Base-by-base conservation (phyloP, 169 alveolate genomes). In the Cryptosporidium canis region DNA sequence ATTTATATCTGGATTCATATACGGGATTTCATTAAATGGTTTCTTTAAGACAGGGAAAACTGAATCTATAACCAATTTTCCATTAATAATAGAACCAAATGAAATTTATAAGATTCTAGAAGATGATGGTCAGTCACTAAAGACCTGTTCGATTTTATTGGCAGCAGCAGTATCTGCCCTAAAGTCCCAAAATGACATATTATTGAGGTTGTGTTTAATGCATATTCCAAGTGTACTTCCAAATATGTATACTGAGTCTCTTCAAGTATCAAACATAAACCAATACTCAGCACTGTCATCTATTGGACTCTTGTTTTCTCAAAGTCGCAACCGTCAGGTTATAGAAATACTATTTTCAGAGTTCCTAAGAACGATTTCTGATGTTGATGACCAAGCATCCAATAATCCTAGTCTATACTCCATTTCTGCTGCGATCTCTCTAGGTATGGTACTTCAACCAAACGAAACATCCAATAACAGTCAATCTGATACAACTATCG, bases 201-300 rank as follows among this genome's bases (percentile, higher is more conserved):
- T 77, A 21, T 27, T 61, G 21, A 77, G 87, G 45, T 63, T 77
- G 18, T 77, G 37, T 5, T 48, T 77, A 37, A 77, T 77, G 87
- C 87, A 77, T 43, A 56, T 77, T 24, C 87, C 87, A 9, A 77
- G 87, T 31, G 39, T 77, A 24, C 87, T 77, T 3, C 87, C 87
- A 11, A 77, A 35, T 77, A 43, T 61, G 6, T 77, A 77, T 58
- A 77, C 87, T 39, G 58, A 77, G 47, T 77, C 87, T 39, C 72
- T 77, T 24, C 87, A 77, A 44, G 58, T 77, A 35, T 41, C 87
- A 18, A 77, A 58, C 21, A 56, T 77, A 16, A 77, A 39, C 35
- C 87, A 77, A 43, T 77, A 77, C 18, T 55, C 87, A 0, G 87
- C 87, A 37, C 11, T 77, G 14, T 12, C 27, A 37, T 77, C 87